Percentiles rank a stretch among this genome's conserved stretches.
phyloP scores from a whole-genome alignment of 2,329 filamentous ascomycete genomes.

The Hymenoscyphus salicellus region DNA sequence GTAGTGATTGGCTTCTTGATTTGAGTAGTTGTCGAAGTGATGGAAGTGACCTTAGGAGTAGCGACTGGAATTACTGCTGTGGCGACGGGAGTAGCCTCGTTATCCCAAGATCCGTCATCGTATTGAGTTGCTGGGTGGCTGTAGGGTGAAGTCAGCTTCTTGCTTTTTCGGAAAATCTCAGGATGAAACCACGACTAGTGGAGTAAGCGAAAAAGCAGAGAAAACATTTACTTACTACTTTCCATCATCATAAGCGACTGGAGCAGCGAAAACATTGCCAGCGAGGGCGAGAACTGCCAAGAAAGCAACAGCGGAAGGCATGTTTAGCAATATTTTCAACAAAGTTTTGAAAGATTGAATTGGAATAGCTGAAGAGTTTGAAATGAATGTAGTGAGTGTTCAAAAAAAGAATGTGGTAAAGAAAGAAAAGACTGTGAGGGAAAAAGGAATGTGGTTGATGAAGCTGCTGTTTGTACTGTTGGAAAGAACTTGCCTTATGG shows the following conservation, averaged over 20 bases:
- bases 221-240: not conserved
- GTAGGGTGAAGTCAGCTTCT: not conserved
- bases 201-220: not conserved
- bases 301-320: slow-evolving; percentile 1
- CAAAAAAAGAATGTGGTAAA: slow-evolving; percentile 4
- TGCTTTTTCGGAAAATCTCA: not conserved
- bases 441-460: slow-evolving; percentile 4
- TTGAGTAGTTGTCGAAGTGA: not conserved
- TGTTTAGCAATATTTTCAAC: not conserved
- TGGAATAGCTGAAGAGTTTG: not conserved
- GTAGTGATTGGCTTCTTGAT: not conserved
- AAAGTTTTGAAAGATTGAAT: not conserved
- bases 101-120: not conserved
- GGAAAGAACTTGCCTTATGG: not conserved
- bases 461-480: slow-evolving; percentile 5
- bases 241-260: slow-evolving; percentile 1
- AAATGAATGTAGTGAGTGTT: not conserved
- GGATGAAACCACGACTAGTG: not conserved
- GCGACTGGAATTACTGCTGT: not conserved
- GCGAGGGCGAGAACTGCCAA: slow-evolving; percentile 4
- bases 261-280: slow-evolving; percentile 1
- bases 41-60: not conserved
- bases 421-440: not conserved
- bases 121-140: not conserved
- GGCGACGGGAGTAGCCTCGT: not conserved